phyloP scores from a whole-genome alignment of 345 rosid genomes.

The Mallotus nudiflorus region DNA sequence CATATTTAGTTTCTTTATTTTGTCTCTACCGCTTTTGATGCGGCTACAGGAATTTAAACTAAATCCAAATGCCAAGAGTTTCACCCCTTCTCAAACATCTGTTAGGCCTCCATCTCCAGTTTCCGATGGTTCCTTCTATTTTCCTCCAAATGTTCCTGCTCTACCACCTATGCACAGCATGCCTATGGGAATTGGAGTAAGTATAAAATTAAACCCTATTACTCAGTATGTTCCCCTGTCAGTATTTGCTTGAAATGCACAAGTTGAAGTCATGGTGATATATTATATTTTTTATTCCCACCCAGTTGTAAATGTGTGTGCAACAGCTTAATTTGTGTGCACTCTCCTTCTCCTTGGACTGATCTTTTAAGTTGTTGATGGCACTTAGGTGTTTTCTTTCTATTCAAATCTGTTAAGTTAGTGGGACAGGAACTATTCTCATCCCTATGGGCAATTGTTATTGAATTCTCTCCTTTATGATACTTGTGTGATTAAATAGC shows the following conservation, averaged over 20 bases:
- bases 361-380: background rate
- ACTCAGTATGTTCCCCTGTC: background rate
- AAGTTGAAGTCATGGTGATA: background rate
- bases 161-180: conserved; percentile 68
- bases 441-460: background rate
- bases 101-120: conserved; percentile 63
- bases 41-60: conserved; percentile 80
- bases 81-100: conserved; percentile 54
- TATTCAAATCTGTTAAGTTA: background rate
- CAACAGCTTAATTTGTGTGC: background rate
- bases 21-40: background rate
- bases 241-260: background rate
- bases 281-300: background rate
- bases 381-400: background rate
- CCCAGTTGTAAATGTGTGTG: background rate
- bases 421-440: background rate
- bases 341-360: background rate
- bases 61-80: conserved; percentile 93
- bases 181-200: conserved; percentile 77
- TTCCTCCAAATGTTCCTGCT: conserved; percentile 44
- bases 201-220: conserved; percentile 14
- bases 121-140: conserved; percentile 67
- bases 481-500: background rate
- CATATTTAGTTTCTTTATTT: conserved; percentile 1
- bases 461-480: background rate